These are phyloP conservation scores for Populus hybrid DNA, from an alignment of 441 rosid species.

Conservation along the genomic window DNA sequence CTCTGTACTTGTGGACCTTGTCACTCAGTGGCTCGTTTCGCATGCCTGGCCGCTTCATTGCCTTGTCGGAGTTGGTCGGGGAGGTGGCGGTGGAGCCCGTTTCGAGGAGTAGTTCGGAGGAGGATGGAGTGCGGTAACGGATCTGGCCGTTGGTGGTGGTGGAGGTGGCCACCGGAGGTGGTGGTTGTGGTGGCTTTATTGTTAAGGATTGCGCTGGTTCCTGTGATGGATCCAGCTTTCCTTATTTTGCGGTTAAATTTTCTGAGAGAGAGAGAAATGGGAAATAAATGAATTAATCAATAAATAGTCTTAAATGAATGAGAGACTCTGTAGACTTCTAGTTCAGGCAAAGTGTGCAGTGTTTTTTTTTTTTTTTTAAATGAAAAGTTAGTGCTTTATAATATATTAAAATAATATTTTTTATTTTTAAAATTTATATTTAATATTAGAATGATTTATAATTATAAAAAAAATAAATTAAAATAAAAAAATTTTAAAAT, in stretches of 20 bases:
- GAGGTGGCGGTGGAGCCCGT: slow-evolving; percentile 37
- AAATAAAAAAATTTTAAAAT: too few relatives aligned
- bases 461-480: too few relatives aligned
- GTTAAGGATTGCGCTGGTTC: slow-evolving; percentile 63
- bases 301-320: not conserved
- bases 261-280: not conserved
- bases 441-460: too few relatives aligned
- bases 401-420: too few relatives aligned
- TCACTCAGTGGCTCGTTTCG: slow-evolving; percentile 65
- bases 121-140: slow-evolving; percentile 89
- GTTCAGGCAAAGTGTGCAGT: not conserved
- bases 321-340: too few relatives aligned
- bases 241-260: not conserved
- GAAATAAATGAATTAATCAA: not conserved
- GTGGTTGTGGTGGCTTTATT: slow-evolving; percentile 36
- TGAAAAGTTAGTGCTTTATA: too few relatives aligned
- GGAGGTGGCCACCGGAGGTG: slow-evolving; percentile 27
- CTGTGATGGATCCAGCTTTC: slow-evolving; percentile 76
- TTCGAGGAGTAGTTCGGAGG: slow-evolving; percentile 75
- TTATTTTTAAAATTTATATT: too few relatives aligned
- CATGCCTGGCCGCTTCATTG: slow-evolving; percentile 54
- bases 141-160: slow-evolving; percentile 67
- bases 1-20: slow-evolving; percentile 67
- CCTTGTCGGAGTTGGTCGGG: slow-evolving; percentile 32
- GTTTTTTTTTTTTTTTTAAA: not conserved